Conservation (phyloP, 2,329 filamentous ascomycete species). For the Fusarium xyrophilum region DNA sequence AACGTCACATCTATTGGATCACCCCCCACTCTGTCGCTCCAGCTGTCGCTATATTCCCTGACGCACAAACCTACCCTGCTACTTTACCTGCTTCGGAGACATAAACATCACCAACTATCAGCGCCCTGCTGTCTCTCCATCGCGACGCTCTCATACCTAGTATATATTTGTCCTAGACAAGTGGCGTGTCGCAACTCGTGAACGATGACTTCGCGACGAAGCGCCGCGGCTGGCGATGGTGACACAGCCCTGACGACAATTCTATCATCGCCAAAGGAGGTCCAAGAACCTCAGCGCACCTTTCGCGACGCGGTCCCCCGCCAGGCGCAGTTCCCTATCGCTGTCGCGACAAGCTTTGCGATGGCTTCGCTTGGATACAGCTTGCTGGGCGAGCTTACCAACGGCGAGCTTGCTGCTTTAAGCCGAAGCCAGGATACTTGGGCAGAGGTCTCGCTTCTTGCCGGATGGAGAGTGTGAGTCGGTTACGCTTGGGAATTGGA, state of each 20-base stretch:
- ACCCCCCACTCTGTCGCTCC: slow-evolving; percentile 9
- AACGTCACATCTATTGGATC: slow-evolving; percentile 1
- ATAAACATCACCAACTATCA: not conserved
- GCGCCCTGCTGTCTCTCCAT: slow-evolving; percentile 3
- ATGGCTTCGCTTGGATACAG: slow-evolving; percentile 71
- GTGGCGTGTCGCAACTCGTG: slow-evolving; percentile 8
- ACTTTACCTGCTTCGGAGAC: not conserved
- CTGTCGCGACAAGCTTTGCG: slow-evolving; percentile 62
- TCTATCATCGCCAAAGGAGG: slow-evolving; percentile 13
- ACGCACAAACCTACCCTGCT: not conserved
- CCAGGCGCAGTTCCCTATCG: slow-evolving; percentile 59
- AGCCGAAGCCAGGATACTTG: slow-evolving; percentile 69
- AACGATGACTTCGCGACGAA: slow-evolving; percentile 39
- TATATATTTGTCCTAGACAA: not conserved
- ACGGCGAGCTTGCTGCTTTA: slow-evolving; percentile 70
- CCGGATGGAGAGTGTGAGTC: slow-evolving; percentile 63
- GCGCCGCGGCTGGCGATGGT: slow-evolving; percentile 24
- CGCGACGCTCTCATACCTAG: slow-evolving; percentile 6
- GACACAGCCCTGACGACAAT: slow-evolving; percentile 27
- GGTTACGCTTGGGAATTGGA: not conserved
- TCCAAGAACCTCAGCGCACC: slow-evolving; percentile 13
- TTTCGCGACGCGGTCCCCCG: slow-evolving; percentile 48
- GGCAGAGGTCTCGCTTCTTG: slow-evolving; percentile 63
- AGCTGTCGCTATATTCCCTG: slow-evolving; percentile 1
- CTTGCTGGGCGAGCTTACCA: slow-evolving; percentile 64